Conservation (phyloP, 495 filamentous ascomycete genomes). For the Penicillium subrubescens region DNA sequence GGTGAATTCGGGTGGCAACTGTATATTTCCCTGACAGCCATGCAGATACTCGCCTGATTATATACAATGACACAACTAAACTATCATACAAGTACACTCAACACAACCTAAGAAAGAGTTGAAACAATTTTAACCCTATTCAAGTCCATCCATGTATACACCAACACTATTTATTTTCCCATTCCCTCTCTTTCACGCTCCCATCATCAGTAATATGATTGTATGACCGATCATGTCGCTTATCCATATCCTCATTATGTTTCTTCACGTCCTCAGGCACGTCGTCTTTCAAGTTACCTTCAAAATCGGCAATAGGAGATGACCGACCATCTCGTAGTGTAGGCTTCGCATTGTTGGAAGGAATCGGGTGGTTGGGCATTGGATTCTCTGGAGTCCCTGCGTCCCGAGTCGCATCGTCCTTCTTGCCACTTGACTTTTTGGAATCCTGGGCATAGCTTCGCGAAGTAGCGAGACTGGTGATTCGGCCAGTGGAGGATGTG, state of each 20-base stretch:
- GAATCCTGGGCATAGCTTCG: constrained; percentile 14
- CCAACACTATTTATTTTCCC: neutral
- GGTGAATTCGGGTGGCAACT: too few species aligned
- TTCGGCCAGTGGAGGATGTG: neutral
- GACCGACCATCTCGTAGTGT: constrained; percentile 37
- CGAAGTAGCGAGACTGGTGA: neutral
- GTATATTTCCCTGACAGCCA: too few species aligned
- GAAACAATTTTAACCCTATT: neutral
- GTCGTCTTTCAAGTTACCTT: constrained; percentile 31
- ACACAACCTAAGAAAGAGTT: too few species aligned
- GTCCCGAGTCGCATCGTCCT: neutral
- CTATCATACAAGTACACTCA: too few species aligned
- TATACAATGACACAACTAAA: too few species aligned
- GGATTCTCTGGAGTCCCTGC: neutral
- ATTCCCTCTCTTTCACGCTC: constrained; percentile 20
- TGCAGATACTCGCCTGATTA: too few species aligned
- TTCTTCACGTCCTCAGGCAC: constrained; percentile 42
- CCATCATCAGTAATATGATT: constrained; percentile 42
- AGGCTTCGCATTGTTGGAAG: constrained; percentile 43
- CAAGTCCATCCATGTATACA: neutral
- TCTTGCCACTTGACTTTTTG: neutral
- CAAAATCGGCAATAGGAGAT: constrained; percentile 34
- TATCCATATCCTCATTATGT: constrained; percentile 41
- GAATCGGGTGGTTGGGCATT: constrained; percentile 24
- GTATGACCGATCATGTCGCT: constrained; percentile 42